Base-by-base conservation (phyloP, 73 alveolate species). In the Tetrahymena thermophila region DNA sequence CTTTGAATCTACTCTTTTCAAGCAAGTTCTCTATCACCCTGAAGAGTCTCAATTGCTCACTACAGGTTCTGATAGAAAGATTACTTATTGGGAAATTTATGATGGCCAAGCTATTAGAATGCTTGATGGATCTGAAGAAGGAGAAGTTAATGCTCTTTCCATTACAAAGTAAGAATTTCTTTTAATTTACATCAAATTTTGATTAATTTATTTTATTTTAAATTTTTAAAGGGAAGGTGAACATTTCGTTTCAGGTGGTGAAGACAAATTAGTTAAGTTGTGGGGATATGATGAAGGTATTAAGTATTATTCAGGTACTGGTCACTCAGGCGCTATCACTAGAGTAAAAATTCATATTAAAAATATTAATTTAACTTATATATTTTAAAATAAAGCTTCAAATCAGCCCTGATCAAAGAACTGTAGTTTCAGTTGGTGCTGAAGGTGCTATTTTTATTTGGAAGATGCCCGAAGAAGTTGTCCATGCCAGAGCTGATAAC, bases 361-460 rank as follows among this genome's bases (percentile, higher is more conserved):
- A 25, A 71, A 71, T n/a, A n/a, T n/a, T n/a, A n/a, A n/a, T n/a
- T n/a, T 71, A 28, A 23, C 40, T 28, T 8, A 43, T 85, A 3
- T 37, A 21, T 35, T 42, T 50, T 3, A 40, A 43, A 55, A 34
- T 35, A 94, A 85, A 96, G 99, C 96, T 97, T 94, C 97, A 98
- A 25, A 96, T 98, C 93, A 96, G 99, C 56, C 99, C 99, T 31
- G 99, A 98, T 84, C 99, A 98, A 95, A 96, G 95, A 95, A 96
- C 96, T 93, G 93, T 98, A 43, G 98, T 98, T 34, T 97, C 98
- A 94, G 99, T 98, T 50, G 98, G 99, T 56, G 93, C 98, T 34
- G 99, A 98, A 97, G 99, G 99, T 21, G 99, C 99, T 25, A 98
- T 99, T 96, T 99, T 99, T 98, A 98, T 98, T 35, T 99, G 99